These are phyloP conservation scores for Margaritispora aquatica DNA, from an alignment of 495 filamentous ascomycete species.

Conservation along the genomic window DNA sequence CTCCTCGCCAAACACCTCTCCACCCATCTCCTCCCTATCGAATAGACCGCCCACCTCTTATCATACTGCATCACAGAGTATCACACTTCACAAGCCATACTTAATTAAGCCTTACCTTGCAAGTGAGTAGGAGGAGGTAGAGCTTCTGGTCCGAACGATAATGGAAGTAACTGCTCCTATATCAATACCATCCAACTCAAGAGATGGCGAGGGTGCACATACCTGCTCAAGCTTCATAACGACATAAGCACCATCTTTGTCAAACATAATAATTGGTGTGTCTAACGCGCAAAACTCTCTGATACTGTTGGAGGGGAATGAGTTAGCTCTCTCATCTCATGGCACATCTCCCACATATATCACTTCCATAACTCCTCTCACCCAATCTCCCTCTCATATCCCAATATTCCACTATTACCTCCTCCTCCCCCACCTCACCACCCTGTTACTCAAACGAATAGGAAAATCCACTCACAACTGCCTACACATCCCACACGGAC, in stretches of 20 bases:
- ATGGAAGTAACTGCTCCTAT: slow-evolving; percentile 60
- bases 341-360: background rate
- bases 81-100: no score
- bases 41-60: no score
- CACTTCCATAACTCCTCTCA: no score
- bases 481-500: slow-evolving; percentile 67
- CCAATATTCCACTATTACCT: background rate
- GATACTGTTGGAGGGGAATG: slow-evolving; percentile 45
- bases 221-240: slow-evolving; percentile 59
- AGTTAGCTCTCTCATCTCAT: background rate
- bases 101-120: no score
- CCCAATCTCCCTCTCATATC: background rate
- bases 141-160: slow-evolving; percentile 66
- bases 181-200: slow-evolving; percentile 57
- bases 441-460: background rate
- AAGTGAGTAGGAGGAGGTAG: slow-evolving; percentile 31
- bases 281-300: slow-evolving; percentile 65
- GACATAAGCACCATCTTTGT: slow-evolving; percentile 58
- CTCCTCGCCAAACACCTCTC: no score
- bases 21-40: no score
- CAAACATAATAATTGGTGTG: slow-evolving; percentile 88
- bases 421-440: background rate
- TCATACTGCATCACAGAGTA: no score
- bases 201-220: slow-evolving; percentile 38
- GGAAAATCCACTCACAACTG: slow-evolving; percentile 42